Evolutionary conservation across 768 basidiomycete species (phyloP), one percentile per base, ranked within the genome.

Genomic region (Bullera alba): DNA sequence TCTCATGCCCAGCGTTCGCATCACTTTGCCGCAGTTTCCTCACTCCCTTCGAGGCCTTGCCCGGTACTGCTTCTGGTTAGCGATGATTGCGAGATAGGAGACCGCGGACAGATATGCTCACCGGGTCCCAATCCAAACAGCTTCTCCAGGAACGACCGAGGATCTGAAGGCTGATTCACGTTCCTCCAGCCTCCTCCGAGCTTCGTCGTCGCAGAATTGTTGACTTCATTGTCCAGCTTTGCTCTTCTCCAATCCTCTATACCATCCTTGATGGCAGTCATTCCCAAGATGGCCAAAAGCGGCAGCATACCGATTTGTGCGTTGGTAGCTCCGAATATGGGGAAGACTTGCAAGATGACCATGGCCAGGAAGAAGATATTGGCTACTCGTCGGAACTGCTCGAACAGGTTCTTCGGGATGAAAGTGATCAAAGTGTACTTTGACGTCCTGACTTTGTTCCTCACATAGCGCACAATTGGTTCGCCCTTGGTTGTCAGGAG

Each of bases 181-280:
- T 99, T 97, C 49, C 78, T 78, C 88, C 89, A 95, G 36, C 85
- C 80, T n/a, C n/a, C n/a, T 5, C 82, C 83, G 10, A 99, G 80
- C 57, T 87, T 87, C 1, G 91, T 96, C 12, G 86, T 83, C 2
- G 92, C 87, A 0, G 87, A 90, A 46, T 83, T 95, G 75, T 99
- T 99, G 58, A 96, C 92, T 64, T 90, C 83, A 54, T 95, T 86
- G 69, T 99, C 93, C 34, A 92, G 78, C 7, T 73, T 61, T 8
- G 85, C 85, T 44, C 93, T 83, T n/a, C 92, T 83, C 69, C 88
- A 92, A 73, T 99, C 93, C 74, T 97, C 93, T 28, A 96, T 76
- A 5, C 85, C 93, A 69, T 99, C 93, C 73, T 96, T 99, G 76
- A 95, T 80, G 2, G 85, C 92, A 15, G 93, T 96, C 43, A 93